These are phyloP conservation scores for Pezicula radicicola DNA, from an alignment of 2,329 filamentous ascomycete genomes.

Conservation along the genomic window DNA sequence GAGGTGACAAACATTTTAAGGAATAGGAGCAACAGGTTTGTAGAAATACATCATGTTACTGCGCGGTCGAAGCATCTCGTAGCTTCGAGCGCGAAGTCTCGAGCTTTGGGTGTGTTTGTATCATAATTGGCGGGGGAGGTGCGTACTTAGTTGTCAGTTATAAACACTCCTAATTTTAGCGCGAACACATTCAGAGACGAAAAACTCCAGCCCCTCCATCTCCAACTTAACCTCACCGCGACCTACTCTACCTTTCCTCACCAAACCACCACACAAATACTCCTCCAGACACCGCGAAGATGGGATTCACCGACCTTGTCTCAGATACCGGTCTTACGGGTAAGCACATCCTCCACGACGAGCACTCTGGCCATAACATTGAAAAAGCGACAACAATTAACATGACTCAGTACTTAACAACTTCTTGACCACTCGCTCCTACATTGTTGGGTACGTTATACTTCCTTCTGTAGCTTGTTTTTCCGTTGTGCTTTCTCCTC, in stretches of 20 bases:
- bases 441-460: slow-evolving; percentile 74
- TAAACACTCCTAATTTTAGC: no score
- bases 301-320: slow-evolving; percentile 69
- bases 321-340: slow-evolving; percentile 61
- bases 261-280: slow-evolving; percentile 2
- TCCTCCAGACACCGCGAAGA: slow-evolving; percentile 29
- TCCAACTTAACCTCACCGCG: slow-evolving; percentile 1
- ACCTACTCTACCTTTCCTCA: background rate
- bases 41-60: background rate
- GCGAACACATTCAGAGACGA: background rate
- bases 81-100: background rate
- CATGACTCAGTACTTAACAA: slow-evolving; percentile 60
- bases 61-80: slow-evolving; percentile 5
- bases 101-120: background rate
- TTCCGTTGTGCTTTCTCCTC: slow-evolving; percentile 17
- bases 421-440: slow-evolving; percentile 73
- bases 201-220: slow-evolving; percentile 7
- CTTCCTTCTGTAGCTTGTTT: slow-evolving; percentile 11
- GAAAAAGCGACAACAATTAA: slow-evolving; percentile 20
- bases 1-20: slow-evolving; percentile 6
- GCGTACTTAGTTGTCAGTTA: no score
- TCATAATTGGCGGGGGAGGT: background rate
- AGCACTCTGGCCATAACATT: background rate
- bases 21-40: background rate
- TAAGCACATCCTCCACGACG: slow-evolving; percentile 31